phyloP scores from a whole-genome alignment of 768 basidiomycete species.

The Boletus sensibilis region DNA sequence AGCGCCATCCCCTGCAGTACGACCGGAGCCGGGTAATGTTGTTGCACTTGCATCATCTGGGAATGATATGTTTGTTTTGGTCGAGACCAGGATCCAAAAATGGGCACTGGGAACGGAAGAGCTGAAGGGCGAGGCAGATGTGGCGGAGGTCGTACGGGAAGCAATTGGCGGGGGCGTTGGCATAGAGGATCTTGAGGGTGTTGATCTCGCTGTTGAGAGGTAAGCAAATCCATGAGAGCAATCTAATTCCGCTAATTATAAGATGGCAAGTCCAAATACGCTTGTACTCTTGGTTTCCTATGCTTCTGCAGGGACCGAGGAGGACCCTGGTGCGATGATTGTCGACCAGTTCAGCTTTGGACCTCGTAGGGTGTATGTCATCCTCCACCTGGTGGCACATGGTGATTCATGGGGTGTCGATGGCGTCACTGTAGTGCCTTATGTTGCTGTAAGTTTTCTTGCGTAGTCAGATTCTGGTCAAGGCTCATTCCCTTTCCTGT shows the following conservation, averaged over 20 bases:
- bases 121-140: constrained; percentile 52
- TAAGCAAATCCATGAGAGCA: constrained; percentile 28
- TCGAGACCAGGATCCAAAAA: constrained; percentile 64
- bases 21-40: constrained; percentile 57
- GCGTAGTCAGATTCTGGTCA: background rate
- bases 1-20: constrained; percentile 36
- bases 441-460: constrained; percentile 61
- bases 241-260: background rate
- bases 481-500: background rate
- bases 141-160: constrained; percentile 46
- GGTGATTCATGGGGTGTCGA: constrained; percentile 27
- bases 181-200: constrained; percentile 66
- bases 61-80: constrained; percentile 63
- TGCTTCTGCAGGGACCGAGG: constrained; percentile 48
- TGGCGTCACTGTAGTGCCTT: constrained; percentile 61
- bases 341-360: constrained; percentile 40
- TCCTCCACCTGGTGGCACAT: constrained; percentile 45
- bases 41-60: constrained; percentile 58
- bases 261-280: constrained; percentile 43
- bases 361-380: constrained; percentile 64
- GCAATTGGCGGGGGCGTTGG: constrained; percentile 48
- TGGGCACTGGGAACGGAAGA: constrained; percentile 63
- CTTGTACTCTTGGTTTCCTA: constrained; percentile 68
- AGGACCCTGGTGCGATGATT: constrained; percentile 34
- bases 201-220: constrained; percentile 67